phyloP scores from a whole-genome alignment of 2,329 filamentous ascomycete genomes.

The Alternaria sp. region DNA sequence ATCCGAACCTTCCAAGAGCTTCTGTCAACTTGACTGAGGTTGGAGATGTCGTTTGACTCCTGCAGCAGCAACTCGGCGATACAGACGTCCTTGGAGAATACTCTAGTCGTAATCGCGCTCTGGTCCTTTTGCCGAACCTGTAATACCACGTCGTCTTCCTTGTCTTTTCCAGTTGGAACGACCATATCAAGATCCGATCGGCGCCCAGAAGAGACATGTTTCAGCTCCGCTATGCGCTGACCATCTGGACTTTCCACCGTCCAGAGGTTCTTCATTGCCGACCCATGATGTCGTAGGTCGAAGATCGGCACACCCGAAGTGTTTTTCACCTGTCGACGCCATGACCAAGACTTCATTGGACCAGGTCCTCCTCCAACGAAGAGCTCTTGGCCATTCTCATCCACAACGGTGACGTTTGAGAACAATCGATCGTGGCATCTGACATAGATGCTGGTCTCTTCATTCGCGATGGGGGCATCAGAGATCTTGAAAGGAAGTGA shows the following conservation, averaged over 20 bases:
- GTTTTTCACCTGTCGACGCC: neutral
- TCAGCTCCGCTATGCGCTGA: neutral
- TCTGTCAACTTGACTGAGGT: neutral
- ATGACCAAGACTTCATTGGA: neutral
- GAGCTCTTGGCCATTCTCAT: neutral
- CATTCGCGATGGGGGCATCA: neutral
- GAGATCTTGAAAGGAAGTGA: neutral
- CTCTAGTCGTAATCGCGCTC: neutral
- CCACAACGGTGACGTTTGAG: neutral
- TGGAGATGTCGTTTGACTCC: conserved; percentile 1
- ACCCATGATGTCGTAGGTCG: neutral
- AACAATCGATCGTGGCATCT: neutral
- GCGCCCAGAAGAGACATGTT: neutral
- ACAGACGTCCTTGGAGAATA: neutral
- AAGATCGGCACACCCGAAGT: neutral
- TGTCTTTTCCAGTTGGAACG: neutral
- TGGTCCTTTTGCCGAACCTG: neutral
- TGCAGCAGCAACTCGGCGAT: neutral
- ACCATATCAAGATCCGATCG: neutral
- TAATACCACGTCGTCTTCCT: neutral
- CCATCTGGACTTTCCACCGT: neutral
- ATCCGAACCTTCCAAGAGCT: conserved; percentile 2
- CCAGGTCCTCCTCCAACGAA: neutral
- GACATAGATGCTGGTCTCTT: neutral
- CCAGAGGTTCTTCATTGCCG: neutral